Percentiles rank a stretch among this genome's conserved stretches.
Conservation (phyloP, 345 rosid species). For the Melaleuca alternifolia region DNA sequence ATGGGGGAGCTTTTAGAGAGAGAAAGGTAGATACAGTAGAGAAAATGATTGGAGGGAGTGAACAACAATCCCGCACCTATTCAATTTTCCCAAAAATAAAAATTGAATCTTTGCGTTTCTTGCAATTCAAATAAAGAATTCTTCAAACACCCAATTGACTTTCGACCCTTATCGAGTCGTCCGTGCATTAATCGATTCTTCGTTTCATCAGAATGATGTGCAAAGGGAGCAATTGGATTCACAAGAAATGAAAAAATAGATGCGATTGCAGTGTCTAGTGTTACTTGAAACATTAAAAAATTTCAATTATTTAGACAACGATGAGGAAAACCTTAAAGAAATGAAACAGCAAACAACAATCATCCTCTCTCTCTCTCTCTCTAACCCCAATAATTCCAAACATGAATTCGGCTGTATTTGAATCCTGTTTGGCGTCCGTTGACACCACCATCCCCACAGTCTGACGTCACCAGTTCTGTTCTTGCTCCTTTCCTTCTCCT, state of each 20-base stretch:
- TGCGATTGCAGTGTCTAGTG: neutral
- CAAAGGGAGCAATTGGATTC: neutral
- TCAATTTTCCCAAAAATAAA: neutral
- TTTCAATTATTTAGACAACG: neutral
- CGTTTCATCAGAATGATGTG: neutral
- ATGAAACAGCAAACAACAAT: neutral
- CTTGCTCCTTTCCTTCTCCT: neutral
- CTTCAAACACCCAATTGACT: neutral
- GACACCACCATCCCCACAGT: neutral
- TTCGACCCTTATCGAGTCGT: neutral
- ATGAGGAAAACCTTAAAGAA: neutral
- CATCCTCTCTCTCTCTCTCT: neutral
- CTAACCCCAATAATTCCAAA: neutral
- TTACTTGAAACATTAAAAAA: neutral
- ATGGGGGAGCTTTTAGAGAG: neutral
- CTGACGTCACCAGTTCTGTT: neutral
- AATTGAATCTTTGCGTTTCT: neutral
- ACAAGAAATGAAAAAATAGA: neutral
- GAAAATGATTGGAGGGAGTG: slow-evolving; percentile 7
- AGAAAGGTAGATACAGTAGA: neutral
- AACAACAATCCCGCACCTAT: neutral
- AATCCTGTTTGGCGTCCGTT: slow-evolving; percentile 11
- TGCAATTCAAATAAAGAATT: neutral
- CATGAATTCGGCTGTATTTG: slow-evolving; percentile 2
- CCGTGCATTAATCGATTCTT: neutral